Conservation (phyloP, 1,284 basidiomycete species). For the Spongispora temasekensis region DNA sequence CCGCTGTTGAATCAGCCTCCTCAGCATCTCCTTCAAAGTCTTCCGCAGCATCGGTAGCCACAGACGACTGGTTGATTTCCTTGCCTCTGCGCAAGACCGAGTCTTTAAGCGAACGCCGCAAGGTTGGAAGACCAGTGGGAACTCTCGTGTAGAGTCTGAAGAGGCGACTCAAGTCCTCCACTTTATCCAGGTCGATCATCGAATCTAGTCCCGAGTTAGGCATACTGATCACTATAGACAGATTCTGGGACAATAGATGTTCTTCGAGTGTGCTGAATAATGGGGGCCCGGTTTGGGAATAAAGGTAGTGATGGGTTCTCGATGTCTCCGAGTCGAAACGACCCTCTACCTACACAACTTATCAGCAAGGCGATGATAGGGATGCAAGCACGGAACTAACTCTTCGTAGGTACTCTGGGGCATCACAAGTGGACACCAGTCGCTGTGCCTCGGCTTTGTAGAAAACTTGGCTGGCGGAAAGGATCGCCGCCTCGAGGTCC, state of each 20-base stretch:
- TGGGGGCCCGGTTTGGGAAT: constrained; percentile 69
- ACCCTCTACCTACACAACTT: constrained; percentile 72
- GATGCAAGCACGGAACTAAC: constrained; percentile 47
- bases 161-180: constrained; percentile 78
- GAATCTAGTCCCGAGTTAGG: constrained; percentile 83
- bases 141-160: constrained; percentile 82
- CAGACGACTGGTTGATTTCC: constrained; percentile 70
- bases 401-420: constrained; percentile 79
- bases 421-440: constrained; percentile 75
- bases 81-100: constrained; percentile 80
- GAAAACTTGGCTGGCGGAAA: constrained; percentile 78
- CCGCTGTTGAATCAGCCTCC: constrained; percentile 39
- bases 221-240: constrained; percentile 77
- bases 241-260: constrained; percentile 77
- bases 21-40: constrained; percentile 41
- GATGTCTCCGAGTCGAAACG: constrained; percentile 86
- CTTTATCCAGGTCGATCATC: constrained; percentile 85
- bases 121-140: constrained; percentile 61
- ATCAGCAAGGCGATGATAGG: constrained; percentile 12
- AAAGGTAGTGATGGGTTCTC: constrained; percentile 89
- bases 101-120: constrained; percentile 74
- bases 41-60: constrained; percentile 39
- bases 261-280: constrained; percentile 80
- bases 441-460: constrained; percentile 78
- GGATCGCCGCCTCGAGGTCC: constrained; percentile 84